Percentiles rank a stretch among this genome's conserved stretches.
These are phyloP conservation scores for Colletotrichum sp. DNA, from an alignment of 2,329 filamentous ascomycete species.

Conservation along the genomic window DNA sequence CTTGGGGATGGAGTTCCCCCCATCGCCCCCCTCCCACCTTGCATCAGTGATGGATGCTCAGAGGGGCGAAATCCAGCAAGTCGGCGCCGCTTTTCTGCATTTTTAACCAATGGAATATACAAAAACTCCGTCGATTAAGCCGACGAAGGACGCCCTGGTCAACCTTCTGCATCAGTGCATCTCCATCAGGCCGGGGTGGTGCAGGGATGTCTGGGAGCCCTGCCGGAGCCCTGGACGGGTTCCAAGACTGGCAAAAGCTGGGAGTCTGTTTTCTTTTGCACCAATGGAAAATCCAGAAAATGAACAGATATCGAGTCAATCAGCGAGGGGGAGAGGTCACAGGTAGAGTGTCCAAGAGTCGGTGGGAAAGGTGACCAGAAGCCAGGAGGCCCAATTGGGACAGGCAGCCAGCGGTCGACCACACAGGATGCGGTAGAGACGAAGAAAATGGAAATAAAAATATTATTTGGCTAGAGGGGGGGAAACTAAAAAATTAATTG, in stretches of 20 bases:
- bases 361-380: not conserved
- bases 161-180: constrained; percentile 7
- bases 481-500: not conserved
- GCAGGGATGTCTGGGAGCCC: not conserved
- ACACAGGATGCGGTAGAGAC: not conserved
- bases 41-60: constrained; percentile 1
- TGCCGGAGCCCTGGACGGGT: not conserved
- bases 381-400: not conserved
- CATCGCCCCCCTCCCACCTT: not conserved
- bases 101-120: constrained; percentile 38
- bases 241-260: not conserved
- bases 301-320: constrained; percentile 8
- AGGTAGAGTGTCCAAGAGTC: not conserved
- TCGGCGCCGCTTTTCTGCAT: constrained; percentile 26
- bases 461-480: not conserved
- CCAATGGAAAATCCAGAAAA: constrained; percentile 9
- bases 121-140: constrained; percentile 25
- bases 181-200: not conserved
- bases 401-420: not conserved
- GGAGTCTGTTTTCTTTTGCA: not conserved
- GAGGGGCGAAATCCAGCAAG: constrained; percentile 15
- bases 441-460: not conserved
- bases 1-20: not conserved
- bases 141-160: constrained; percentile 3
- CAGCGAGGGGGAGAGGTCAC: not conserved